Conservation (phyloP, 2,329 filamentous ascomycete species). For the Polytolypa hystricis region DNA sequence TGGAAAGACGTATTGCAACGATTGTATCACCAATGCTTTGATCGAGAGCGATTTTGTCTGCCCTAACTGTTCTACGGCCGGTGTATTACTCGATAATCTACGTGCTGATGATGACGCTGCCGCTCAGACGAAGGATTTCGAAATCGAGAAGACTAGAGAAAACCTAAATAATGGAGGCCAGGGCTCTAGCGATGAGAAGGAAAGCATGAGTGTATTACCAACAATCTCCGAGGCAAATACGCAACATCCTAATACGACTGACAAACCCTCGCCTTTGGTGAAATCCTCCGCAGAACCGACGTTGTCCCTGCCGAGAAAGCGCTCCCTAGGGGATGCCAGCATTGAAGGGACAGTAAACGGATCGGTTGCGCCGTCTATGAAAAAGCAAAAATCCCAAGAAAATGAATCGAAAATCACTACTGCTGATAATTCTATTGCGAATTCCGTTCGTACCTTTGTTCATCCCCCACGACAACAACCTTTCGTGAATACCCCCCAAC, state of each 20-base stretch:
- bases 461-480: too few species aligned
- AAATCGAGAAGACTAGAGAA: constrained; percentile 40
- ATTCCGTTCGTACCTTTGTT: too few species aligned
- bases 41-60: constrained; percentile 97
- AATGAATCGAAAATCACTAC: too few species aligned
- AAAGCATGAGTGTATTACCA: constrained; percentile 16
- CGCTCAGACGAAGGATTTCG: constrained; percentile 66
- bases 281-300: constrained; percentile 22
- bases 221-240: constrained; percentile 14
- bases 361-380: constrained; percentile 22
- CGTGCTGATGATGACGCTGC: constrained; percentile 68
- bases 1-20: constrained; percentile 96
- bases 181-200: constrained; percentile 33
- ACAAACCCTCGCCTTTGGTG: too few species aligned
- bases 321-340: constrained; percentile 54
- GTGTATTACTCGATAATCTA: constrained; percentile 86
- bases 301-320: constrained; percentile 55
- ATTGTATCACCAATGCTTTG: constrained; percentile 98
- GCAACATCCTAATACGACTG: too few species aligned
- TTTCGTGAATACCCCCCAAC: too few species aligned
- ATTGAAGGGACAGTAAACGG: constrained; percentile 47
- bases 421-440: too few species aligned
- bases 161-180: too few species aligned
- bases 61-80: constrained; percentile 80
- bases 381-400: constrained; percentile 37